Evolutionary conservation across 768 basidiomycete species (phyloP), one percentile per base, ranked within the genome.

Genomic region (Russula griseocarnosa): DNA sequence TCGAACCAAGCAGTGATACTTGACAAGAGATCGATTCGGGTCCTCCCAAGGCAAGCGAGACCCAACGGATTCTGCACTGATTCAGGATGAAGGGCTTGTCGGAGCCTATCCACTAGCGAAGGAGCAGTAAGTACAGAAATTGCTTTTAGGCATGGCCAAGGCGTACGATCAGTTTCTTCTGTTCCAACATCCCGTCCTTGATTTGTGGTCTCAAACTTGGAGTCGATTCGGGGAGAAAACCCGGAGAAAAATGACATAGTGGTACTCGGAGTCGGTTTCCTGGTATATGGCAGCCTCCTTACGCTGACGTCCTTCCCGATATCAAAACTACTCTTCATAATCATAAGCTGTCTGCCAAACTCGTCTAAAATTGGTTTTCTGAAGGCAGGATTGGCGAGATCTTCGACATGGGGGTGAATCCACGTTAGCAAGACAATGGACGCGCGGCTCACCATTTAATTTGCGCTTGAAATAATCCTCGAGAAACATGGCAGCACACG

Each of bases 401-500:
- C 46, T 11, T 47, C 11, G 10, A 22, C 46, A 11, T 47, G 11
- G 46, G 18, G 46, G 22, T 47, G 11, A 47, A 47, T 10, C 22
- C 10, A 11, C 9, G 46, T 22, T 22, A 11, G 22, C 11, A 47
- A 47, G 46, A 22, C 46, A 47, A n/a, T 24, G 22, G 5, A 4
- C 13, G 10, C 3, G 10, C 14, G 3, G 14, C 34, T 38, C 47
- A 62, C 64, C 53, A 52, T 44, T 46, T 8, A 51, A 46, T 20
- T 44, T 49, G 14, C 7, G 60, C 32, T 52, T 57, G 24, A 55
- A 62, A 51, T 49, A 62, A 36, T 65, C 64, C 44, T 62, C 64
- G 10, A 61, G 55, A 42, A 61, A 65, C 49, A 62, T 13, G 20
- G 64, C 60, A 38, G 64, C 64, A 52, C 56, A 56, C 20, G 6